Conservation (phyloP, 768 basidiomycete genomes). For the Russula virescens region DNA sequence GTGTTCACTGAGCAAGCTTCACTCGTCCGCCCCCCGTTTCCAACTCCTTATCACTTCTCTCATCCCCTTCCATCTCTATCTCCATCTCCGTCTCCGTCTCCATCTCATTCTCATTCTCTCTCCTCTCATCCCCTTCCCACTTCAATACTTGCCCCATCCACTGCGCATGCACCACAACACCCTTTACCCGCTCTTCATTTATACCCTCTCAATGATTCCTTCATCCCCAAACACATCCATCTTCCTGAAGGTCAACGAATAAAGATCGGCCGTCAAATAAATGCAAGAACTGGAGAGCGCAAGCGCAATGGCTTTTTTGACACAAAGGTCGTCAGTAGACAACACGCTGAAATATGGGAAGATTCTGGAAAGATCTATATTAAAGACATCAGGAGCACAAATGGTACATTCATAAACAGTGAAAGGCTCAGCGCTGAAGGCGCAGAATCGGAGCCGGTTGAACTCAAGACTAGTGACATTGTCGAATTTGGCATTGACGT, state of each 20-base stretch:
- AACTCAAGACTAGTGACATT: conserved; percentile 92
- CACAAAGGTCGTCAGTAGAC: conserved; percentile 86
- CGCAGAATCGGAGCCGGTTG: conserved; percentile 87
- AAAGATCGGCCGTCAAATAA: too few species aligned
- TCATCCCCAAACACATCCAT: conserved; percentile 92
- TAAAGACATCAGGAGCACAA: too few species aligned
- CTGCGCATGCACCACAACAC: too few species aligned
- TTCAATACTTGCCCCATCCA: conserved; percentile 34
- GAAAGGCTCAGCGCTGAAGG: too few species aligned
- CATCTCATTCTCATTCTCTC: too few species aligned
- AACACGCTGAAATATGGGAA: too few species aligned
- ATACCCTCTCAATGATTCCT: too few species aligned
- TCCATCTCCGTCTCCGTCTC: not conserved
- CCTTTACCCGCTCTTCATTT: too few species aligned
- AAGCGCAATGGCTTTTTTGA: conserved; percentile 97
- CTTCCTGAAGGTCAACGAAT: conserved; percentile 60
- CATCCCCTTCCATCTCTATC: too few species aligned
- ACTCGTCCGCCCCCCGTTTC: conserved; percentile 60
- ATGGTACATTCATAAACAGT: conserved; percentile 97
- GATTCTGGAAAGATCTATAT: too few species aligned
- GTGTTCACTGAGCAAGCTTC: conserved; percentile 84
- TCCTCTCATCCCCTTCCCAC: conserved; percentile 17
- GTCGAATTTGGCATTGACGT: conserved; percentile 76
- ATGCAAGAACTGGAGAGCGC: conserved; percentile 89
- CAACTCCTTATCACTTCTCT: too few species aligned